These are phyloP conservation scores for Chaetomiaceae sp. DNA, from an alignment of 2,329 filamentous ascomycete species.

Conservation along the genomic window DNA sequence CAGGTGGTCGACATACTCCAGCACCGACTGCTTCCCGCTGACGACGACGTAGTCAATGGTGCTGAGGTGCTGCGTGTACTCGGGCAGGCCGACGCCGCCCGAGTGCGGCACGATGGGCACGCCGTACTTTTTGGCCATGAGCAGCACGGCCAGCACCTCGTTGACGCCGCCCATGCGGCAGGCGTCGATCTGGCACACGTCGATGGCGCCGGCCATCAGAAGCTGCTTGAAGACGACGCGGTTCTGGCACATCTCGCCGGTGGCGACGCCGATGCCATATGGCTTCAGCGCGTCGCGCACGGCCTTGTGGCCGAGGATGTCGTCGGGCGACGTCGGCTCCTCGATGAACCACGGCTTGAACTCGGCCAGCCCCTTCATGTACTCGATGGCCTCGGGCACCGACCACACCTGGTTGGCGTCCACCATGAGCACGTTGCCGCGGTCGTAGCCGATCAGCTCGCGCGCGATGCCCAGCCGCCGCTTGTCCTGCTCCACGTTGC, in stretches of 20 bases:
- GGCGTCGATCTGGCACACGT: constrained; percentile 85
- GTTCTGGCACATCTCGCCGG: constrained; percentile 95
- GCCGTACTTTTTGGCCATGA: constrained; percentile 74
- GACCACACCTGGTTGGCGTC: constrained; percentile 93
- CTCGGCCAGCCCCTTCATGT: constrained; percentile 76
- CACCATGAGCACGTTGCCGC: constrained; percentile 82
- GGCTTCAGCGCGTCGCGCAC: constrained; percentile 75
- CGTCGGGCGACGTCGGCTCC: constrained; percentile 86
- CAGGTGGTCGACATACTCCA: constrained; percentile 90
- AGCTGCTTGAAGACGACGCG: constrained; percentile 92
- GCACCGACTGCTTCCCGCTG: constrained; percentile 70
- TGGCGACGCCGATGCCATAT: constrained; percentile 76
- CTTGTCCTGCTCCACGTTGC: constrained; percentile 65
- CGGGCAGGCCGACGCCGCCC: constrained; percentile 82
- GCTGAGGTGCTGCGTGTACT: constrained; percentile 89
- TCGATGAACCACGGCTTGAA: constrained; percentile 94
- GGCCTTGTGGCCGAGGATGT: constrained; percentile 82
- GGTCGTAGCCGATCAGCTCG: constrained; percentile 75
- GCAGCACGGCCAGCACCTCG: constrained; percentile 82
- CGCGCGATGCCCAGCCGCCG: constrained; percentile 67
- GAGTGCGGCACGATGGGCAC: constrained; percentile 86
- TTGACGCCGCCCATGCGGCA: constrained; percentile 88
- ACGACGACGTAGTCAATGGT: constrained; percentile 92
- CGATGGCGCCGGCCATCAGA: constrained; percentile 72
- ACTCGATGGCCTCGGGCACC: constrained; percentile 80